Evolutionary conservation across 192 early-diverging fungal genomes (phyloP).

Genomic region (Podila clonocystis): DNA sequence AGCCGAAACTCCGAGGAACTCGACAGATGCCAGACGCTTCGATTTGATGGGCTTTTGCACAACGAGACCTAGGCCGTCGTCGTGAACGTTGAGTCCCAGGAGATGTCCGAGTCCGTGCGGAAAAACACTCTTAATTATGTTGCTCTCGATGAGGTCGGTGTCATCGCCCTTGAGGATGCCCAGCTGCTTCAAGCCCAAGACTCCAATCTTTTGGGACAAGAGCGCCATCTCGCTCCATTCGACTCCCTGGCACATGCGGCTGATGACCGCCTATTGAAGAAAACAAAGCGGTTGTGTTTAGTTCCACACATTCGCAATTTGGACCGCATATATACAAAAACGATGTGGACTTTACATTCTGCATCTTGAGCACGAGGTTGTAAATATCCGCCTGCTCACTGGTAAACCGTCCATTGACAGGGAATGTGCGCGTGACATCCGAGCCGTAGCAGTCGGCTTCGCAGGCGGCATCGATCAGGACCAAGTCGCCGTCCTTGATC

Average conservation of each 20-base stretch:
- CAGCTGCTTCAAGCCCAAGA: conserved; percentile 72
- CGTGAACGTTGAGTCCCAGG: conserved; percentile 92
- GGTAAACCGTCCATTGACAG: conserved; percentile 79
- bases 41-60: conserved; percentile 31
- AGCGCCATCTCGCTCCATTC: conserved; percentile 90
- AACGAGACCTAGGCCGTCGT: conserved; percentile 74
- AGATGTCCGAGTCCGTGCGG: conserved; percentile 93
- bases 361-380: conserved; percentile 83
- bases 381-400: conserved; percentile 80
- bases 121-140: conserved; percentile 76
- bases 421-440: conserved; percentile 92
- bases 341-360: conserved; percentile 54
- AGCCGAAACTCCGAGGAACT: conserved; percentile 14
- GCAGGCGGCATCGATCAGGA: conserved; percentile 90
- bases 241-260: conserved; percentile 71
- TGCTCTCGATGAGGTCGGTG: conserved; percentile 66
- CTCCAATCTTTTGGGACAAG: conserved; percentile 69
- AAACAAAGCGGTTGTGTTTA: no score
- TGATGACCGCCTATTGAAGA: conserved; percentile 65
- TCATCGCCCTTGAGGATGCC: conserved; percentile 81
- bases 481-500: conserved; percentile 60
- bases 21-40: conserved; percentile 58
- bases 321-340: not conserved
- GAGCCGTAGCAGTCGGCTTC: conserved; percentile 84
- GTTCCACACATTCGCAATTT: not conserved